Evolutionary conservation across 345 rosid genomes (phyloP).

Genomic region (Syzygium aromaticum): DNA sequence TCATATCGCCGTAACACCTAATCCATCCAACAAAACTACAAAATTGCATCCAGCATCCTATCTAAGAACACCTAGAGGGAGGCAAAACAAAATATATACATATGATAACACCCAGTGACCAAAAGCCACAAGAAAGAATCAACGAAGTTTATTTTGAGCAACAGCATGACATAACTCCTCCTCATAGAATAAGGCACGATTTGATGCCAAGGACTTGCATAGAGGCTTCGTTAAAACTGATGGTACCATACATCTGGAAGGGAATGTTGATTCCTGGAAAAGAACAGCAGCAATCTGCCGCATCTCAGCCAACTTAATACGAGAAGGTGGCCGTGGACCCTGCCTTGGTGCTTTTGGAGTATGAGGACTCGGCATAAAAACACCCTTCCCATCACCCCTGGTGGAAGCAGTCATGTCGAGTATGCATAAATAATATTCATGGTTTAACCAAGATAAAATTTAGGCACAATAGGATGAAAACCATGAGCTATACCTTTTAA

Average conservation of each 20-base stretch:
- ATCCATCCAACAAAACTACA: constrained; percentile 21
- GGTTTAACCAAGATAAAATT: not conserved
- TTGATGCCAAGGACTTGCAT: constrained; percentile 66
- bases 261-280: constrained; percentile 72
- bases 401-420: constrained; percentile 15
- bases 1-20: not conserved
- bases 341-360: constrained; percentile 93
- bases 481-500: constrained; percentile 34
- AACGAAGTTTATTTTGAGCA: constrained; percentile 80
- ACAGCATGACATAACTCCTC: constrained; percentile 96
- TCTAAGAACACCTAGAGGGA: constrained; percentile 25
- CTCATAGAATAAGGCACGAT: constrained; percentile 79
- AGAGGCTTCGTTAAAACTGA: constrained; percentile 70
- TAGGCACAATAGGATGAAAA: not conserved
- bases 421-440: not conserved
- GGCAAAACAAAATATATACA: constrained; percentile 44
- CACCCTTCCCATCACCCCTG: constrained; percentile 54
- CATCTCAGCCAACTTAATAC: constrained; percentile 62
- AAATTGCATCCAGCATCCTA: constrained; percentile 46
- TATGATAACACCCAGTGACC: not conserved
- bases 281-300: constrained; percentile 86
- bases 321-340: constrained; percentile 82
- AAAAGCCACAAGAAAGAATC: constrained; percentile 14
- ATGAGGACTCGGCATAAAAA: constrained; percentile 42
- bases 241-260: constrained; percentile 70